Percentiles rank a stretch among this genome's conserved stretches.
These are phyloP conservation scores for Heliamphora pulchella DNA, from an alignment of 179 eudicot species.

Conservation along the genomic window DNA sequence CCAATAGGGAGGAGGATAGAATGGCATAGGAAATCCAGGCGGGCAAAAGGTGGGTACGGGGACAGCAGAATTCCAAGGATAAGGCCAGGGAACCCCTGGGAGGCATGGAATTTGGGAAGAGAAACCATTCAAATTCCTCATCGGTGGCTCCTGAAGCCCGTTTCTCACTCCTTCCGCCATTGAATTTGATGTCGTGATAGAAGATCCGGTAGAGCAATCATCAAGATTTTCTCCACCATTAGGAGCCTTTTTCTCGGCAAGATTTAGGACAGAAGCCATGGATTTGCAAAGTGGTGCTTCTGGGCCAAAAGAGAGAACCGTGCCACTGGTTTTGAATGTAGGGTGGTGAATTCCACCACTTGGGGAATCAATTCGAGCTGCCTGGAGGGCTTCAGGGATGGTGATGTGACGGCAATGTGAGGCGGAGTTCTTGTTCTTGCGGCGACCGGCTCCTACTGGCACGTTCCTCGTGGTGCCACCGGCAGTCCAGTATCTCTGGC, in stretches of 20 bases:
- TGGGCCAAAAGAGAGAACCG: conserved; percentile 54
- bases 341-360: conserved; percentile 42
- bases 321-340: conserved; percentile 32
- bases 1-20: conserved; percentile 65
- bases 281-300: conserved; percentile 41
- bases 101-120: conserved; percentile 42
- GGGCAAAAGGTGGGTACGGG: conserved; percentile 47
- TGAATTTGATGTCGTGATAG: conserved; percentile 41
- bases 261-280: conserved; percentile 34
- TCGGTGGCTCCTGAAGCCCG: conserved; percentile 23
- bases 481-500: conserved; percentile 89
- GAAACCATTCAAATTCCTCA: conserved; percentile 33
- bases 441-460: conserved; percentile 77
- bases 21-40: conserved; percentile 43
- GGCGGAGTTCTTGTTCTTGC: conserved; percentile 65
- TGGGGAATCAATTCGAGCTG: conserved; percentile 27
- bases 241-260: conserved; percentile 25
- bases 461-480: conserved; percentile 91
- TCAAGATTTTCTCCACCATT: conserved; percentile 34
- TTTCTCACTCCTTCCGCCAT: conserved; percentile 30
- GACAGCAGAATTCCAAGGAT: conserved; percentile 45
- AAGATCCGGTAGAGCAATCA: conserved; percentile 51
- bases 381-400: conserved; percentile 49
- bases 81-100: conserved; percentile 53
- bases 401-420: conserved; percentile 46